Conservation (phyloP, 2,329 filamentous ascomycete species). For the Botrytis porri region DNA sequence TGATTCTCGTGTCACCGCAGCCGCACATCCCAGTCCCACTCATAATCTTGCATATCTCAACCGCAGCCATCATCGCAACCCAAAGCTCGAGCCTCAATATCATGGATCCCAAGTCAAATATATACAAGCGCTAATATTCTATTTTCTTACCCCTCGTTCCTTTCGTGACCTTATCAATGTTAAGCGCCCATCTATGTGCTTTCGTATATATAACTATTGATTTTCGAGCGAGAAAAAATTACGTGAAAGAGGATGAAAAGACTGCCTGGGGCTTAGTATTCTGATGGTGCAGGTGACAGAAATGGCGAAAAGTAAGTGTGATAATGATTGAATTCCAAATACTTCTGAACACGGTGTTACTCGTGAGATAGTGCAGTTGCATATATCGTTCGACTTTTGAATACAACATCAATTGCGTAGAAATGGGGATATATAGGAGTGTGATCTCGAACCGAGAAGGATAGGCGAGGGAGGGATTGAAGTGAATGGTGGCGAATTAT, state of each 20-base stretch:
- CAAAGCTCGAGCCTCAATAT: conserved; percentile 1
- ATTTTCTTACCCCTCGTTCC: background rate
- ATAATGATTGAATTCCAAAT: background rate
- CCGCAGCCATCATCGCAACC: background rate
- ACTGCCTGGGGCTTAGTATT: background rate
- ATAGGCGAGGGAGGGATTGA: background rate
- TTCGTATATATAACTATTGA: background rate
- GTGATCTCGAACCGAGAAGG: background rate
- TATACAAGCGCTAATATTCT: background rate
- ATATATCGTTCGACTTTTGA: background rate
- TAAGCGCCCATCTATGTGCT: background rate
- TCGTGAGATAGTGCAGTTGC: background rate
- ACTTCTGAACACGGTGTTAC: too few relatives aligned
- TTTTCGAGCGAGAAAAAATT: background rate
- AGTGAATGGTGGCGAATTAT: background rate
- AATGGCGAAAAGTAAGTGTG: background rate
- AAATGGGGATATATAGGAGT: background rate
- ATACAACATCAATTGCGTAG: background rate
- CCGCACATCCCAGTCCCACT: background rate
- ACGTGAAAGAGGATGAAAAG: background rate
- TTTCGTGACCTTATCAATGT: background rate
- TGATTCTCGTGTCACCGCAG: background rate
- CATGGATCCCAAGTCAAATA: background rate
- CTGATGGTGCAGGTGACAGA: background rate
- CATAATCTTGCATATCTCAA: background rate